Conservation (phyloP, 225 moss, liverwort and hornwort species). For the Pseudisothecium myosuroides region DNA sequence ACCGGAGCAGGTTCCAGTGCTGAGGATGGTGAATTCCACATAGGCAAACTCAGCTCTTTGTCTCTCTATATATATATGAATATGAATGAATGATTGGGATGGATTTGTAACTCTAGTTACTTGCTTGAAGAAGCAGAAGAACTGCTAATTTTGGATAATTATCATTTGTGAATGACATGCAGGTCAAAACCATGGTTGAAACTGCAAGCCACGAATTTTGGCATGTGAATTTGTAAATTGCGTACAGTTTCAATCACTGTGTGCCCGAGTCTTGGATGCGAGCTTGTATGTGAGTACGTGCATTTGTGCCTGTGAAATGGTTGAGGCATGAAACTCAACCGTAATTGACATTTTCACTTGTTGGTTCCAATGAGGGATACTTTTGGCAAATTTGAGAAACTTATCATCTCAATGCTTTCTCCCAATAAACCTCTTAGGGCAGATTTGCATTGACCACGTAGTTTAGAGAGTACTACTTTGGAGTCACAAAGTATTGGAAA, state of each 20-base stretch:
- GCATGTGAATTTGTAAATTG: not conserved
- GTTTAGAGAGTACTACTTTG: not conserved
- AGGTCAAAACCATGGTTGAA: not conserved
- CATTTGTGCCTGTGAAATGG: not conserved
- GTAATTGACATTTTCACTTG: not conserved
- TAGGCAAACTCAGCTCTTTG: not conserved
- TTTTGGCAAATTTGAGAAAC: not conserved
- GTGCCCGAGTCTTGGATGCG: not conserved
- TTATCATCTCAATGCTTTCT: no score
- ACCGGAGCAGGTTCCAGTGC: not conserved
- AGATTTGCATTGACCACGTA: no score
- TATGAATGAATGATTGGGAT: no score
- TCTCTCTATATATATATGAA: not conserved
- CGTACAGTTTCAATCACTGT: not conserved
- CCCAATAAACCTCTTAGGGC: not conserved
- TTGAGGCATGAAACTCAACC: not conserved
- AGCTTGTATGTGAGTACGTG: not conserved
- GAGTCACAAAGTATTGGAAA: not conserved
- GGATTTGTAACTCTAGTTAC: not conserved
- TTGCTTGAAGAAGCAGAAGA: not conserved
- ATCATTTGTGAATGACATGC: not conserved
- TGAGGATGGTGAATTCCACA: no score
- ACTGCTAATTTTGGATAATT: not conserved
- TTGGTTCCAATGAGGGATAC: not conserved
- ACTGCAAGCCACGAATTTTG: not conserved